Conservation (phyloP, 2,329 filamentous ascomycete species). For the Talaromyces albobiverticillius region DNA sequence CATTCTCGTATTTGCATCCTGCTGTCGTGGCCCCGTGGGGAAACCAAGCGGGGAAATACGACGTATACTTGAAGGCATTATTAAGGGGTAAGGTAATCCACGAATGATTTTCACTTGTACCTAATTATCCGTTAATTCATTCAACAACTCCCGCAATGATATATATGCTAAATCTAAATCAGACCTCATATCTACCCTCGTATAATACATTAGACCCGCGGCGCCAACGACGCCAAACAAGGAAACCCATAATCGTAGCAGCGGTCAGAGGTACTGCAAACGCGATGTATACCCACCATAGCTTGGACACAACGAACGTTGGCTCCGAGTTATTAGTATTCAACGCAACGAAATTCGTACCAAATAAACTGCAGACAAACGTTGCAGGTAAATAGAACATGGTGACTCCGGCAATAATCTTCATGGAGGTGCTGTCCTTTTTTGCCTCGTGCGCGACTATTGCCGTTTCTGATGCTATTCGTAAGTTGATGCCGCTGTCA, state of each 20-base stretch:
- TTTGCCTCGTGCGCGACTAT: slow-evolving; percentile 19
- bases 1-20: too few species aligned
- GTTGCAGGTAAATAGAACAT: slow-evolving; percentile 23
- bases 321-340: slow-evolving; percentile 16
- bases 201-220: background rate
- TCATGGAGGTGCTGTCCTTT: slow-evolving; percentile 24
- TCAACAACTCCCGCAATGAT: too few species aligned
- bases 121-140: too few species aligned
- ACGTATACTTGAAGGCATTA: too few species aligned
- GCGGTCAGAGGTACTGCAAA: slow-evolving; percentile 19
- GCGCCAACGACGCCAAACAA: slow-evolving; percentile 17
- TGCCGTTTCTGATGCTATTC: slow-evolving; percentile 15
- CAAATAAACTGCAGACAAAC: slow-evolving; percentile 23
- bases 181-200: slow-evolving; percentile 10
- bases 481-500: slow-evolving; percentile 20
- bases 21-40: too few species aligned
- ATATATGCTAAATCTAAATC: background rate
- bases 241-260: slow-evolving; percentile 17
- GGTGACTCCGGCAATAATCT: slow-evolving; percentile 23
- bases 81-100: too few species aligned
- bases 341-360: slow-evolving; percentile 19
- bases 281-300: slow-evolving; percentile 20
- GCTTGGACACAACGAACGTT: slow-evolving; percentile 17
- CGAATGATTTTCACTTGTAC: too few species aligned
- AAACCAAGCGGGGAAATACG: too few species aligned